Conservation (phyloP, 1,139 yeast genomes). For the Candida gigantensis region DNA sequence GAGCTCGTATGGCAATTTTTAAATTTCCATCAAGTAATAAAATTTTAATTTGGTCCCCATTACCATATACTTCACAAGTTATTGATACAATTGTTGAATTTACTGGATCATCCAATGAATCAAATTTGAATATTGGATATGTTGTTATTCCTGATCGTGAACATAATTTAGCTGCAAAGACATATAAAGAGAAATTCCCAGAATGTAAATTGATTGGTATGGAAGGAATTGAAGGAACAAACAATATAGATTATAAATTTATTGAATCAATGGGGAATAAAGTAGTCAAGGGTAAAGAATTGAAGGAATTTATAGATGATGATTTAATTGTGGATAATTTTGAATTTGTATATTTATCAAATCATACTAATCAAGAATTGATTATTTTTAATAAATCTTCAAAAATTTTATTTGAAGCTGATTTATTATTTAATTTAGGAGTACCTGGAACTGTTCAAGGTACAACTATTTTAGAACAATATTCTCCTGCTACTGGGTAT, state of each 20-base stretch:
- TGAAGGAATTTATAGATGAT: conserved; percentile 27
- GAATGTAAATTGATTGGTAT: conserved; percentile 51
- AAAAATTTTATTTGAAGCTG: conserved; percentile 55
- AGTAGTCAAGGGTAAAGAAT: conserved; percentile 22
- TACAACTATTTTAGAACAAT: conserved; percentile 27
- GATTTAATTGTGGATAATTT: conserved; percentile 37
- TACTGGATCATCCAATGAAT: conserved; percentile 29
- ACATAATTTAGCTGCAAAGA: conserved; percentile 57
- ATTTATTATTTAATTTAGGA: conserved; percentile 54
- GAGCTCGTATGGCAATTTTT: conserved; percentile 60
- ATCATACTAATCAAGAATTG: conserved; percentile 56
- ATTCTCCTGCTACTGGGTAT: conserved; percentile 47
- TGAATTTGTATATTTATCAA: conserved; percentile 57
- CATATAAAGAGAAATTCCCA: conserved; percentile 52
- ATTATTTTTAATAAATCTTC: conserved; percentile 48
- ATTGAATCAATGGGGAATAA: conserved; percentile 28
- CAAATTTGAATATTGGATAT: conserved; percentile 36
- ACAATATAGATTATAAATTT: conserved; percentile 37
- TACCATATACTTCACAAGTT: conserved; percentile 56
- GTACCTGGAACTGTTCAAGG: conserved; percentile 19
- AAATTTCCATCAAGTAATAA: conserved; percentile 29
- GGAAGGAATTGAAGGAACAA: conserved; percentile 36
- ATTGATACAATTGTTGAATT: conserved; percentile 38
- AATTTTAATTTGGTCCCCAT: conserved; percentile 59
- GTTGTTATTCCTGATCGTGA: conserved; percentile 54